Evolutionary conservation across 768 basidiomycete genomes (phyloP).

Genomic region (Amylocystis lapponica): DNA sequence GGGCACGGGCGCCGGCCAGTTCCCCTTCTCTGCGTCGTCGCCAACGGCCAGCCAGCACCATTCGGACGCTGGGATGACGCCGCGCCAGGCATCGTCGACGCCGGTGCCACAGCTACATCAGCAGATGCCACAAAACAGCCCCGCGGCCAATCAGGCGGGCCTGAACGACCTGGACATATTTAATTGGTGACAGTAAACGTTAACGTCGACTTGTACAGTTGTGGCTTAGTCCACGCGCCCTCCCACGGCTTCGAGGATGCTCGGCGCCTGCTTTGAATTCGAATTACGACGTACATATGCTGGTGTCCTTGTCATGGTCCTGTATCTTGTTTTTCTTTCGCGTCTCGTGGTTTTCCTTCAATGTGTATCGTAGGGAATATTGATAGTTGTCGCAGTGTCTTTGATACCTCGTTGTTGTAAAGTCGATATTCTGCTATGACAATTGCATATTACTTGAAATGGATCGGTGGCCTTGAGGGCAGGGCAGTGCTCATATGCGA

Average conservation of each 20-base stretch:
- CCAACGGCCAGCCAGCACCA: constrained; percentile 15
- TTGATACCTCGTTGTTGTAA: constrained; percentile 14
- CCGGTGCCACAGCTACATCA: constrained; percentile 36
- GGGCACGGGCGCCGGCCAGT: constrained; percentile 10
- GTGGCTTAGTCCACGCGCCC: too few relatives aligned
- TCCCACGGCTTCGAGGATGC: too few relatives aligned
- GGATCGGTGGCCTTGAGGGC: too few relatives aligned
- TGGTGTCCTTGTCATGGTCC: constrained; percentile 10
- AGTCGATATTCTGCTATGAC: constrained; percentile 2
- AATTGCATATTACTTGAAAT: not conserved
- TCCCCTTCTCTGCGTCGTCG: constrained; percentile 18
- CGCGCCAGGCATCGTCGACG: constrained; percentile 48
- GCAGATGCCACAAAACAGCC: constrained; percentile 33
- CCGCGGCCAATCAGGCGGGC: constrained; percentile 37
- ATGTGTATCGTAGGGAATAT: constrained; percentile 12
- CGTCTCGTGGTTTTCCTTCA: constrained; percentile 13
- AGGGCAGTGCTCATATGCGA: too few relatives aligned
- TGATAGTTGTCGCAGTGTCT: constrained; percentile 6
- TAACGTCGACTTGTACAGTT: too few relatives aligned
- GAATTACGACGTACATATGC: constrained; percentile 23
- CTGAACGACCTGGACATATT: constrained; percentile 45
- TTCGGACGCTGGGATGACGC: constrained; percentile 11
- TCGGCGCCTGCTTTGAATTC: too few relatives aligned
- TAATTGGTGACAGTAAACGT: constrained; percentile 42
- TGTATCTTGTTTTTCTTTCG: constrained; percentile 10